phyloP scores from a whole-genome alignment of 805 yeast species.

The Candida oleophila region DNA sequence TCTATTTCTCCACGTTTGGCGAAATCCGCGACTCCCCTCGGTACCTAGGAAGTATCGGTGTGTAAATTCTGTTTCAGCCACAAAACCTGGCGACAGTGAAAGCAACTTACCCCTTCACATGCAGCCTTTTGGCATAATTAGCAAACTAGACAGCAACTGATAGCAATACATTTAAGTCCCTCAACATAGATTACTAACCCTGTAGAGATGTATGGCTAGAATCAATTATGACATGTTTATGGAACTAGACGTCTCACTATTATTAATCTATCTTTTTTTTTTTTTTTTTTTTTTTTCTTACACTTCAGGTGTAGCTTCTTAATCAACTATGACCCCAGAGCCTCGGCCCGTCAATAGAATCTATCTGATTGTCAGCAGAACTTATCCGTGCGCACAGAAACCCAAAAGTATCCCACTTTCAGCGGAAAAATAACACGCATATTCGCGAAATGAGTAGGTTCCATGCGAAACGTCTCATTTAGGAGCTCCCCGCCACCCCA shows the following conservation, averaged over 20 bases:
- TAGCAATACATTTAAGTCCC: too few relatives aligned
- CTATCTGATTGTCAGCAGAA: not conserved
- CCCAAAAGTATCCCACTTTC: not conserved
- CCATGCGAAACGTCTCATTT: not conserved
- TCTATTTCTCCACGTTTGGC: not conserved
- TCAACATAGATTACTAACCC: not conserved
- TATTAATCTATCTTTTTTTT: not conserved
- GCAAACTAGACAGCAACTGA: not conserved
- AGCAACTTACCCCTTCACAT: not conserved
- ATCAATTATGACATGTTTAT: not conserved
- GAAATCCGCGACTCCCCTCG: not conserved
- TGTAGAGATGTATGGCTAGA: not conserved
- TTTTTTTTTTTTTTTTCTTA: not conserved
- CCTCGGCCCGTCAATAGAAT: not conserved
- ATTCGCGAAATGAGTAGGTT: too few relatives aligned
- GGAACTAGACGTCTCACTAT: not conserved
- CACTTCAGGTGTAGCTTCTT: too few relatives aligned
- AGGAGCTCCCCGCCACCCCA: not conserved
- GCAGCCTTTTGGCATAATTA: not conserved
- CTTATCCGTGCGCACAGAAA: not conserved
- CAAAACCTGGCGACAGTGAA: too few relatives aligned
- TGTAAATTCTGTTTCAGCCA: not conserved
- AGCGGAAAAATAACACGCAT: too few relatives aligned
- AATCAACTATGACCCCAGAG: not conserved
- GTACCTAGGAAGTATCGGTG: not conserved